A percentile compares a stretch with the other conserved stretches of the same genome.
Conservation (phyloP, 2,329 filamentous ascomycete genomes). For the Fusarium kyushuense region DNA sequence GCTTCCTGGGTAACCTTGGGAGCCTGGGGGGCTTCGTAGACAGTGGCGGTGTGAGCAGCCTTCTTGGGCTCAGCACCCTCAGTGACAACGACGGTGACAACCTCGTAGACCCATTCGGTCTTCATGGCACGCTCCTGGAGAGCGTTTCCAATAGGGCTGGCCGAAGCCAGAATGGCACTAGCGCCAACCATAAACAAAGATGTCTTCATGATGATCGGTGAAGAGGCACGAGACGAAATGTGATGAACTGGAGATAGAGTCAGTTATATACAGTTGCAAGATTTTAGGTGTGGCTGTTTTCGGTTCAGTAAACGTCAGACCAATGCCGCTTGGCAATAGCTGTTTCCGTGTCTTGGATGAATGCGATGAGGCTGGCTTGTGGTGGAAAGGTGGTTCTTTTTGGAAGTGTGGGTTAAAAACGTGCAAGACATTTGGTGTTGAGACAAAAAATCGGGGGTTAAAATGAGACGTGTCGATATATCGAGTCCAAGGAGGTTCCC, state of each 20-base stretch:
- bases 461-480: constrained; percentile 15
- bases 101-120: constrained; percentile 57
- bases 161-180: constrained; percentile 60
- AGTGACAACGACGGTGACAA: constrained; percentile 61
- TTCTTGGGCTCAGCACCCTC: constrained; percentile 41
- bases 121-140: constrained; percentile 57
- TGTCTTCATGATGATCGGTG: constrained; percentile 61
- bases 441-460: constrained; percentile 22
- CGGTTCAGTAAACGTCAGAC: constrained; percentile 23
- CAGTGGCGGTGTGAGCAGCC: constrained; percentile 15
- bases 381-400: constrained; percentile 42
- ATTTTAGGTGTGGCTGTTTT: constrained; percentile 36
- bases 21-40: constrained; percentile 10
- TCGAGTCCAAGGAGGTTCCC: constrained; percentile 13
- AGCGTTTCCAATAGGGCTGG: constrained; percentile 53
- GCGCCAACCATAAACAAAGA: constrained; percentile 60
- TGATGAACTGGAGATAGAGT: constrained; percentile 37
- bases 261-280: constrained; percentile 39
- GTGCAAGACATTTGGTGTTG: constrained; percentile 43
- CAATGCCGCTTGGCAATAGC: constrained; percentile 35
- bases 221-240: constrained; percentile 24
- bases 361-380: constrained; percentile 35
- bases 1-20: constrained; percentile 13
- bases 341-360: constrained; percentile 38
- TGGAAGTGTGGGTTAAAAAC: constrained; percentile 32